Conservation (phyloP, 139 green algal genomes). For the Spirogloea muscicola region DNA sequence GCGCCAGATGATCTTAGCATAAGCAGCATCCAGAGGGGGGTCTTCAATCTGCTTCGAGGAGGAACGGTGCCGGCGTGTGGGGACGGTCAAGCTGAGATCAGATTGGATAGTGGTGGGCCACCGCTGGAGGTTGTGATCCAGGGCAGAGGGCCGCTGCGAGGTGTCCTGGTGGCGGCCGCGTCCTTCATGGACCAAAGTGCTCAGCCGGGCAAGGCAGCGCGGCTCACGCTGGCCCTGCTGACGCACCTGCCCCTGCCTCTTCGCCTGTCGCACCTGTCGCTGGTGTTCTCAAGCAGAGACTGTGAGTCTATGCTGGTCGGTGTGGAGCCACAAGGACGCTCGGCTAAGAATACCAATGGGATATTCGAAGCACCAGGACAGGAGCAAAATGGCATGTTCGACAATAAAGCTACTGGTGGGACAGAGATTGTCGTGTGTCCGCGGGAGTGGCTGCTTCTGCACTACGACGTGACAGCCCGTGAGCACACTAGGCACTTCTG, state of each 20-base stretch:
- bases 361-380: background rate
- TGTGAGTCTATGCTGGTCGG: background rate
- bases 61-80: background rate
- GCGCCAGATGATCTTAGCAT: too few relatives aligned
- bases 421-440: slow-evolving; percentile 1
- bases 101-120: background rate
- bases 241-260: slow-evolving; percentile 17
- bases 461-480: slow-evolving; percentile 4
- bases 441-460: slow-evolving; percentile 9
- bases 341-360: background rate
- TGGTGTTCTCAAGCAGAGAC: slow-evolving; percentile 16
- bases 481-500: too few relatives aligned
- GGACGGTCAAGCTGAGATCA: slow-evolving; percentile 7
- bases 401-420: background rate
- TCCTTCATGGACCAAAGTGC: background rate
- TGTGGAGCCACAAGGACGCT: background rate
- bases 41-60: background rate
- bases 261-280: background rate
- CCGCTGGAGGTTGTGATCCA: background rate
- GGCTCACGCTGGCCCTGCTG: slow-evolving; percentile 16
- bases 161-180: slow-evolving; percentile 8
- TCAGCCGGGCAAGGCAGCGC: background rate
- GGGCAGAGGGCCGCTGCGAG: slow-evolving; percentile 2
- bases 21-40: background rate
- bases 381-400: background rate